phyloP scores from a whole-genome alignment of 2,329 filamentous ascomycete genomes.

The Colletotrichum chrysophilum region DNA sequence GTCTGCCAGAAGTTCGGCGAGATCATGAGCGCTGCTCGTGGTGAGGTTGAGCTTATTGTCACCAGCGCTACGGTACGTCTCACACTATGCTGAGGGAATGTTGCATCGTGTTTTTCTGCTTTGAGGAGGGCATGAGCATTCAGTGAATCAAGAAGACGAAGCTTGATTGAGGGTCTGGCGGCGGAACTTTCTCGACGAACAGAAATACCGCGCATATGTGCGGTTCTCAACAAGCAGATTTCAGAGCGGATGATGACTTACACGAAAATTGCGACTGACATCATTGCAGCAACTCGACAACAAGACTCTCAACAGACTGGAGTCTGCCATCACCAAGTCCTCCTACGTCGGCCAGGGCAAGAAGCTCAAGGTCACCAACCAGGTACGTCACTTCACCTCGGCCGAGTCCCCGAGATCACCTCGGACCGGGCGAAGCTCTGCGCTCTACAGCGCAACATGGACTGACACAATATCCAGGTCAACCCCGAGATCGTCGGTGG shows the following conservation, averaged over 20 bases:
- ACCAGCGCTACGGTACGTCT: constrained; percentile 83
- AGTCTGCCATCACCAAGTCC: constrained; percentile 88
- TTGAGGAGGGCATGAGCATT: neutral
- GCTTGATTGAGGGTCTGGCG: neutral
- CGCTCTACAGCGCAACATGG: neutral
- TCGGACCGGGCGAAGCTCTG: neutral
- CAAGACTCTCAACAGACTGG: constrained; percentile 85
- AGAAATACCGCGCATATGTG: neutral
- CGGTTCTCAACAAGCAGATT: neutral
- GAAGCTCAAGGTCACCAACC: constrained; percentile 97
- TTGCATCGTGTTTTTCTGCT: neutral
- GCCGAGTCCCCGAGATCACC: neutral
- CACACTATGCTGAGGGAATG: neutral
- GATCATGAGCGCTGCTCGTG: constrained; percentile 86
- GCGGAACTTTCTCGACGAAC: neutral
- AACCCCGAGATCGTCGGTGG: constrained; percentile 95
- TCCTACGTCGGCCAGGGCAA: constrained; percentile 87
- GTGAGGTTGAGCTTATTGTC: constrained; percentile 92
- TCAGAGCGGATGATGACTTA: neutral
- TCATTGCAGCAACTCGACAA: constrained; percentile 75
- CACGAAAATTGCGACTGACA: constrained; percentile 26
- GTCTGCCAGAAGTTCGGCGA: constrained; percentile 86
- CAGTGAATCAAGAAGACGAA: neutral
- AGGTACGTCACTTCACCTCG: constrained; percentile 53
- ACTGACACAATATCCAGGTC: constrained; percentile 59